phyloP scores from a whole-genome alignment of 345 rosid genomes.

The Zanthoxylum bungeanum region DNA sequence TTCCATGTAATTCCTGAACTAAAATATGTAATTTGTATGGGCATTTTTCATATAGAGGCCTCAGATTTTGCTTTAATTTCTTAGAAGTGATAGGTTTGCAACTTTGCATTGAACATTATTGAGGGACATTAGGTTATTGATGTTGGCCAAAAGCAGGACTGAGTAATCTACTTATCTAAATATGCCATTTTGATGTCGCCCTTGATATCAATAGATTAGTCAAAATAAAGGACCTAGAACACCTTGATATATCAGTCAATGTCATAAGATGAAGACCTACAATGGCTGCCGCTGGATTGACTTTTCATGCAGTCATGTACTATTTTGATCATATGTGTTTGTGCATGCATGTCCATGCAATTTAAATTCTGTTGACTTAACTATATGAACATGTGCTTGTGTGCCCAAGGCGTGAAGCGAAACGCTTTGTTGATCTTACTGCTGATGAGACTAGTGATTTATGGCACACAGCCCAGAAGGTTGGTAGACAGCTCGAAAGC shows the following conservation, averaged over 20 bases:
- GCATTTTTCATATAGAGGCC: neutral
- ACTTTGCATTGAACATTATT: neutral
- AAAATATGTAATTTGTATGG: neutral
- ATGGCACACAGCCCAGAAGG: constrained; percentile 75
- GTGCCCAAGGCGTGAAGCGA: constrained; percentile 78
- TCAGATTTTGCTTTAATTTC: no score
- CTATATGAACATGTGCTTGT: constrained; percentile 76
- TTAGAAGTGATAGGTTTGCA: neutral
- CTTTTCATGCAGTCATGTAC: no score
- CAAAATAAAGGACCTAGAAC: neutral
- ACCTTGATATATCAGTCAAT: neutral
- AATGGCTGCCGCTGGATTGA: neutral
- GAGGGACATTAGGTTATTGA: neutral
- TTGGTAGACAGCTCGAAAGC: constrained; percentile 68
- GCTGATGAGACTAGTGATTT: constrained; percentile 76
- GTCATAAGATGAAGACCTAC: neutral
- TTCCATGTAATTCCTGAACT: neutral
- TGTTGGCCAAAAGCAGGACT: neutral
- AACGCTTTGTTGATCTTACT: constrained; percentile 84
- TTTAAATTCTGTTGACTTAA: constrained; percentile 43
- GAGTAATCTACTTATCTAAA: neutral
- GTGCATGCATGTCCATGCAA: neutral
- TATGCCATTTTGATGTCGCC: neutral
- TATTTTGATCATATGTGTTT: neutral
- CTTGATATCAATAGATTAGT: neutral